Percentiles rank a stretch among this genome's conserved stretches.
phyloP scores from a whole-genome alignment of 139 green algal species.

The Chlorella sp. region DNA sequence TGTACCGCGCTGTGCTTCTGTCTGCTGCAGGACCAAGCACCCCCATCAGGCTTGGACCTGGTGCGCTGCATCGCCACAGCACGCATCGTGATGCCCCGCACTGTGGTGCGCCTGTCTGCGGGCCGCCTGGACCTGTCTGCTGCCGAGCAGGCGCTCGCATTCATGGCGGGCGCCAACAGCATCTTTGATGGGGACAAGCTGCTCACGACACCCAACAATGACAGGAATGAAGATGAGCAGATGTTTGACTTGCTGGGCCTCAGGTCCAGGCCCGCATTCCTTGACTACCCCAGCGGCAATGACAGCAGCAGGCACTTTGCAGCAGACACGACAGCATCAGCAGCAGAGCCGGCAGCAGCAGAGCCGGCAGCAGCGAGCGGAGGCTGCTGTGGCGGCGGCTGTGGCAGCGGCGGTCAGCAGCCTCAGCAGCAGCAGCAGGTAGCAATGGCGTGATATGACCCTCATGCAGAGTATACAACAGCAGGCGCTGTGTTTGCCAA shows the following conservation, averaged over 20 bases:
- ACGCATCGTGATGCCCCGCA: constrained; percentile 88
- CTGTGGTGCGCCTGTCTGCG: constrained; percentile 86
- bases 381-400: too few relatives aligned
- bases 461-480: too few relatives aligned
- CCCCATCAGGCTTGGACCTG: constrained; percentile 68
- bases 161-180: constrained; percentile 95
- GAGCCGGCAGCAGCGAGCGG: too few relatives aligned
- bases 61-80: constrained; percentile 93
- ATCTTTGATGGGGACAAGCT: constrained; percentile 99
- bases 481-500: too few relatives aligned
- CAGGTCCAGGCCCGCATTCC: constrained; percentile 67
- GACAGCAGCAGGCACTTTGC: too few relatives aligned
- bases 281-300: constrained; percentile 64
- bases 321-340: too few relatives aligned
- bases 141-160: constrained; percentile 80
- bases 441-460: too few relatives aligned
- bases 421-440: too few relatives aligned
- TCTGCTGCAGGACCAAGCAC: constrained; percentile 30
- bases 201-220: constrained; percentile 96
- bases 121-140: constrained; percentile 47
- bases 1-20: too few relatives aligned
- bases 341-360: too few relatives aligned
- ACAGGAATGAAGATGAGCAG: constrained; percentile 51
- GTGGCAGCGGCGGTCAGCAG: too few relatives aligned
- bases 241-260: constrained; percentile 88